phyloP scores from a whole-genome alignment of 306 rosid species.

The Crotalaria pallida region DNA sequence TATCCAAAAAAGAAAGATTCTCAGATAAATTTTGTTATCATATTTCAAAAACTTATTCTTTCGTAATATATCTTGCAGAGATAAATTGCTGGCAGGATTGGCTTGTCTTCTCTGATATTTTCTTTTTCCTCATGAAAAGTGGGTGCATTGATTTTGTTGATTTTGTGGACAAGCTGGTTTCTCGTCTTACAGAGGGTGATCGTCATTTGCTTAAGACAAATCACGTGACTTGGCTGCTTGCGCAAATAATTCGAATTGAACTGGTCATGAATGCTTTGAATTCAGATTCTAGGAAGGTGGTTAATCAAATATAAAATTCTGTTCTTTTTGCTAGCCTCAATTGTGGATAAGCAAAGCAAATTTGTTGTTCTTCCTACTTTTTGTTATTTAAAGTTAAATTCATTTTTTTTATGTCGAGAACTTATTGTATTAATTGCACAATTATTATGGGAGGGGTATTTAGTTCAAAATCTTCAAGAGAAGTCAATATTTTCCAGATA shows the following conservation, averaged over 20 bases:
- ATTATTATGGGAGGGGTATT: neutral
- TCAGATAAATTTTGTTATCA: neutral
- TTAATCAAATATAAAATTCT: constrained; percentile 13
- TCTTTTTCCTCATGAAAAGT: constrained; percentile 81
- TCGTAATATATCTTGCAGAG: constrained; percentile 62
- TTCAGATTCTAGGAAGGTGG: constrained; percentile 91
- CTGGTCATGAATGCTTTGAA: constrained; percentile 91
- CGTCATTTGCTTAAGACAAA: constrained; percentile 76
- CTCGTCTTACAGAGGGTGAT: constrained; percentile 81
- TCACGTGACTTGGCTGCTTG: constrained; percentile 95
- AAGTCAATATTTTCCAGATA: constrained; percentile 19
- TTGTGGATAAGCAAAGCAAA: neutral
- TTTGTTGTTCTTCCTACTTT: constrained; percentile 21
- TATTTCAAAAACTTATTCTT: constrained; percentile 23
- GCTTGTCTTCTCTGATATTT: constrained; percentile 92
- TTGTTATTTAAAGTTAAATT: neutral
- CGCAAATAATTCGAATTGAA: constrained; percentile 85
- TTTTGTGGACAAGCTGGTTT: constrained; percentile 91
- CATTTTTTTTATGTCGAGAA: constrained; percentile 4
- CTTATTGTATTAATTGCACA: neutral
- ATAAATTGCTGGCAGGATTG: constrained; percentile 99
- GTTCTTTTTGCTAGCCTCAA: constrained; percentile 7
- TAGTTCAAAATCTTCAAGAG: neutral
- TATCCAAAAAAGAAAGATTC: too few relatives aligned
- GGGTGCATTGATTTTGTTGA: constrained; percentile 94